These are phyloP conservation scores for Vinca minor DNA, from an alignment of 257 asterid species.

Conservation along the genomic window DNA sequence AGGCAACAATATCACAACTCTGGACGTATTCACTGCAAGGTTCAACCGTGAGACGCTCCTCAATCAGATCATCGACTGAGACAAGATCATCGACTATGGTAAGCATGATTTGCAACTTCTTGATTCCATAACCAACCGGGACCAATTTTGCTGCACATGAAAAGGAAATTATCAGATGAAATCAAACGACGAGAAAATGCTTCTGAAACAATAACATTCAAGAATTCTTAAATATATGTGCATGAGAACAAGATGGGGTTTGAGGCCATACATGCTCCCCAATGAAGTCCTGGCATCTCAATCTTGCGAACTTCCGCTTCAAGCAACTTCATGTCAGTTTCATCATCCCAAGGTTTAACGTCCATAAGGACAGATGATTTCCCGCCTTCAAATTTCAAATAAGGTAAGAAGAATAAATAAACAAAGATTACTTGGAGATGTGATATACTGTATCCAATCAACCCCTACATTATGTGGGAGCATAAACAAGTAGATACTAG, in stretches of 20 bases:
- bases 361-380: slow-evolving; percentile 94
- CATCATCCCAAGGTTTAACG: slow-evolving; percentile 95
- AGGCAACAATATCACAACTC: slow-evolving; percentile 51
- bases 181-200: neutral
- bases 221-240: no score
- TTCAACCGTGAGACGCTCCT: slow-evolving; percentile 39
- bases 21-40: slow-evolving; percentile 39
- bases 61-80: slow-evolving; percentile 56
- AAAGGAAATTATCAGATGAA: neutral
- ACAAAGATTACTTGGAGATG: neutral
- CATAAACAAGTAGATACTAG: neutral
- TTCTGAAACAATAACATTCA: no score
- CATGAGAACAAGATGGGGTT: neutral
- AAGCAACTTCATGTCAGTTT: slow-evolving; percentile 89
- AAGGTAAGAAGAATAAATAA: neutral
- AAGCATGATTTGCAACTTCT: slow-evolving; percentile 80
- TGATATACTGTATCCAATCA: no score
- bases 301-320: slow-evolving; percentile 79
- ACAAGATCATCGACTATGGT: slow-evolving; percentile 81
- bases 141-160: slow-evolving; percentile 55
- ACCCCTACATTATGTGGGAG: neutral
- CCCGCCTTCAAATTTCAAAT: slow-evolving; percentile 47
- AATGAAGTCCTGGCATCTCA: slow-evolving; percentile 62
- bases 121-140: slow-evolving; percentile 83
- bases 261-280: slow-evolving; percentile 94